phyloP scores from a whole-genome alignment of 768 basidiomycete species.

The Boletus patriciae region DNA sequence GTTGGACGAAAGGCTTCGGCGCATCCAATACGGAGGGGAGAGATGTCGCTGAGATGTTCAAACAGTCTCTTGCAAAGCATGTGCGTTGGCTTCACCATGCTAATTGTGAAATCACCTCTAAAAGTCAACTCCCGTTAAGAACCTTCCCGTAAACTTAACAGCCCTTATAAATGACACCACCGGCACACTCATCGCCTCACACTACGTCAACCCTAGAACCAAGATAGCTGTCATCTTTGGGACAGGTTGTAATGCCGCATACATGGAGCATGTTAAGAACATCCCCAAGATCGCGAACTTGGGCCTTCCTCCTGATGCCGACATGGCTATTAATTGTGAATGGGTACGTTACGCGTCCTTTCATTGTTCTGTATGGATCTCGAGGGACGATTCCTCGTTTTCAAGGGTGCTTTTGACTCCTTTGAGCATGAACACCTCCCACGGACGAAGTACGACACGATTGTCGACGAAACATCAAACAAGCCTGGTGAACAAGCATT shows the following conservation, averaged over 20 bases:
- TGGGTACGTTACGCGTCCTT: conserved; percentile 55
- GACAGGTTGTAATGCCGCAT: conserved; percentile 97
- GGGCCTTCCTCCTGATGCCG: conserved; percentile 59
- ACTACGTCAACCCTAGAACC: conserved; percentile 89
- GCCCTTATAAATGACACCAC: conserved; percentile 98
- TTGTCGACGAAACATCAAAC: conserved; percentile 92
- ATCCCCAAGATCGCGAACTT: conserved; percentile 83
- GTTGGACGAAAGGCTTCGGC: conserved; percentile 99
- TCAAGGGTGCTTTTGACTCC: conserved; percentile 94
- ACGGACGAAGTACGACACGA: conserved; percentile 89
- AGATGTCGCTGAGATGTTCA: conserved; percentile 94
- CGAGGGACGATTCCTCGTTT: neutral
- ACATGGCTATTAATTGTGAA: conserved; percentile 98
- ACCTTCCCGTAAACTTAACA: conserved; percentile 79
- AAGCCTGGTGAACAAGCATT: conserved; percentile 96
- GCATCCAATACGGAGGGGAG: conserved; percentile 87
- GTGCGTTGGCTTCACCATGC: conserved; percentile 42
- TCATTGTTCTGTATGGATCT: neutral
- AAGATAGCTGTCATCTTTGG: conserved; percentile 97
- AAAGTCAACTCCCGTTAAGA: conserved; percentile 39
- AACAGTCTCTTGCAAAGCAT: conserved; percentile 70
- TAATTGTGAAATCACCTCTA: no score
- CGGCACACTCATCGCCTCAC: conserved; percentile 94
- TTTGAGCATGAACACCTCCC: conserved; percentile 94
- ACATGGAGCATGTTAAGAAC: conserved; percentile 86